These are phyloP conservation scores for Boletus tomentosulus DNA, from an alignment of 768 basidiomycete genomes.

Conservation along the genomic window DNA sequence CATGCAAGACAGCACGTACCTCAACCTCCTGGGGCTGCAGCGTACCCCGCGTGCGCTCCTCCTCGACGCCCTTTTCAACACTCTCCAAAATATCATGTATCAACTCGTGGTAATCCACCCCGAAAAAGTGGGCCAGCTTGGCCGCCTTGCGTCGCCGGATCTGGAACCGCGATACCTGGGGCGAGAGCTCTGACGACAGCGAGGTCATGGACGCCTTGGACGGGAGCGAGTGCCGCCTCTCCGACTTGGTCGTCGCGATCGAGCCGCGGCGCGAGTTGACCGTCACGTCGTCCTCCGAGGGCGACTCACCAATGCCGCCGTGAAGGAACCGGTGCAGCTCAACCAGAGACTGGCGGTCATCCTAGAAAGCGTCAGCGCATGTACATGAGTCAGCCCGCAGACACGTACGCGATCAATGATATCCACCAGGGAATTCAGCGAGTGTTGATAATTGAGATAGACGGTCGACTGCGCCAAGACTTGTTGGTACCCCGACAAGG, in stretches of 20 bases:
- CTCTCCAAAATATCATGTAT: constrained; percentile 76
- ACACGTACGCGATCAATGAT: constrained; percentile 71
- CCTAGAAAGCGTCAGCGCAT: constrained; percentile 38
- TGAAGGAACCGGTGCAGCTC: constrained; percentile 71
- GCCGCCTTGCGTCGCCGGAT: constrained; percentile 69
- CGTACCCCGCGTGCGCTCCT: constrained; percentile 61
- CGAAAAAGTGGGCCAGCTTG: constrained; percentile 85
- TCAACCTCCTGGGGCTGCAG: constrained; percentile 66
- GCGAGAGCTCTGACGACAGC: constrained; percentile 45
- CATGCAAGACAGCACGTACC: constrained; percentile 39
- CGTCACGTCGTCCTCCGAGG: constrained; percentile 19
- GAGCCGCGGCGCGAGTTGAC: constrained; percentile 25
- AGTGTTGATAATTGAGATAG: constrained; percentile 77
- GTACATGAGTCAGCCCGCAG: background rate
- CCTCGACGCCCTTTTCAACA: constrained; percentile 70
- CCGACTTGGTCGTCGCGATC: constrained; percentile 45
- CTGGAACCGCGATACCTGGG: constrained; percentile 53
- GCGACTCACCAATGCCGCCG: constrained; percentile 20
- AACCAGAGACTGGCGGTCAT: constrained; percentile 69
- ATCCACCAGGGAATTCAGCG: constrained; percentile 74
- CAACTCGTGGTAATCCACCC: constrained; percentile 77
- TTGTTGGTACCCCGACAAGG: constrained; percentile 15
- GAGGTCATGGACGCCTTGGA: constrained; percentile 58
- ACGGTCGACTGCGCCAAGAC: constrained; percentile 40
- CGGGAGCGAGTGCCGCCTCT: constrained; percentile 70